phyloP scores from a whole-genome alignment of 1,139 yeast genomes.

The Scheffersomyces quercinus region DNA sequence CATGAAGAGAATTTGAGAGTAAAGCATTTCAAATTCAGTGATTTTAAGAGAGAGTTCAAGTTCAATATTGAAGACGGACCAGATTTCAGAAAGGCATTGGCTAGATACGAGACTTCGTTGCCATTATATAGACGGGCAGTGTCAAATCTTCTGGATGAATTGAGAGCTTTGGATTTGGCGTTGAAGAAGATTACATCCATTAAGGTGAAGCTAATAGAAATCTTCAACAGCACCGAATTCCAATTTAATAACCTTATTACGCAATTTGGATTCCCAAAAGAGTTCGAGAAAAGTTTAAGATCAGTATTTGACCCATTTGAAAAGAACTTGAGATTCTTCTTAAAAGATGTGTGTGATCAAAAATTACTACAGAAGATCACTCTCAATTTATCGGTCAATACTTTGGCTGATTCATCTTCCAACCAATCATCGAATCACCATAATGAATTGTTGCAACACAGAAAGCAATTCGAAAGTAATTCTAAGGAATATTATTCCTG shows the following conservation, averaged over 20 bases:
- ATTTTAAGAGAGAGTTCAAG: constrained; percentile 21
- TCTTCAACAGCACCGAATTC: constrained; percentile 19
- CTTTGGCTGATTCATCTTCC: constrained; percentile 3
- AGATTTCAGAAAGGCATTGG: constrained; percentile 59
- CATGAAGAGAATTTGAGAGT: background rate
- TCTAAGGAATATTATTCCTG: constrained; percentile 75
- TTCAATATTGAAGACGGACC: constrained; percentile 70
- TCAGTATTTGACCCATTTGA: constrained; percentile 36
- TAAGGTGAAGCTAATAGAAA: constrained; percentile 26
- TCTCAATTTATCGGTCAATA: constrained; percentile 5
- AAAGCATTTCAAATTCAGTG: constrained; percentile 4
- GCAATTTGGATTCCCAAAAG: constrained; percentile 12
- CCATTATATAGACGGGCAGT: constrained; percentile 48
- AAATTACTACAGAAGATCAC: constrained; percentile 28
- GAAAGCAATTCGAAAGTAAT: constrained; percentile 67
- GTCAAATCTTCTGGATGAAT: constrained; percentile 33
- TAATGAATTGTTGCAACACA: constrained; percentile 21
- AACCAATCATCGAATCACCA: constrained; percentile 5
- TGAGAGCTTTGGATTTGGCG: constrained; percentile 27
- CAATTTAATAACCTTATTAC: constrained; percentile 13
- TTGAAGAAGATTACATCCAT: constrained; percentile 19
- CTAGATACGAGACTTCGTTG: constrained; percentile 54
- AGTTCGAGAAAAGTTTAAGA: constrained; percentile 12
- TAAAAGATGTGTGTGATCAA: constrained; percentile 32
- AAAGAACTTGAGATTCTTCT: constrained; percentile 29